Conservation (phyloP, 208 protist species). For the Leishmania major region DNA sequence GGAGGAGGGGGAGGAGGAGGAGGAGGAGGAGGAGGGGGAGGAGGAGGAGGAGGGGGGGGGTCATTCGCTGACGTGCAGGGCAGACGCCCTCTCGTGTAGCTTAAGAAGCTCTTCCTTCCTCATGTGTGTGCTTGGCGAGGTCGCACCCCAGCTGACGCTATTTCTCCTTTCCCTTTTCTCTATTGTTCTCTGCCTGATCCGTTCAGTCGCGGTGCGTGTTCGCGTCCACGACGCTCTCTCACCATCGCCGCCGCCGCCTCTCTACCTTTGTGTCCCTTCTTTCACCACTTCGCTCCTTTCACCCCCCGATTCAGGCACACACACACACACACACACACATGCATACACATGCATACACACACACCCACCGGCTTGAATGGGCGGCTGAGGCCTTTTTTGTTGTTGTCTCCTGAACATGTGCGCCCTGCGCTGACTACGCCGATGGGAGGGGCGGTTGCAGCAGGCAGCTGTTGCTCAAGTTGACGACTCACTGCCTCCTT, state of each 20-base stretch:
- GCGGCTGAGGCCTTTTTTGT: background rate
- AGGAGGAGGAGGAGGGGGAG: no score
- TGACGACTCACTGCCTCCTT: background rate
- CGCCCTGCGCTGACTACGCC: background rate
- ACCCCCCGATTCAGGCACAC: no score
- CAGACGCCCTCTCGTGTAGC: background rate
- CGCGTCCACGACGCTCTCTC: background rate
- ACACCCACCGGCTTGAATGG: background rate
- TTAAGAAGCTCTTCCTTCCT: background rate
- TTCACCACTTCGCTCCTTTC: constrained; percentile 2
- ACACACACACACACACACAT: background rate
- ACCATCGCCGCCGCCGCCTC: background rate
- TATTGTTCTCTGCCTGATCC: background rate
- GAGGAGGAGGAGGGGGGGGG: no score
- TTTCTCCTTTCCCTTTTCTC: background rate
- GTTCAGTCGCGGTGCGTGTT: background rate
- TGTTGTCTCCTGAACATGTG: background rate
- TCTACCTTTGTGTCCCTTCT: background rate
- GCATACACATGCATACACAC: background rate
- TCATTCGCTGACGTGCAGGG: background rate
- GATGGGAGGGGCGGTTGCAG: background rate
- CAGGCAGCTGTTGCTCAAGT: background rate
- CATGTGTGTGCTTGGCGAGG: background rate
- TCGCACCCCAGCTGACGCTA: background rate
- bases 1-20: no score